Base-by-base conservation (phyloP, 805 yeast species). In the Spencermartinsiella europaea region DNA sequence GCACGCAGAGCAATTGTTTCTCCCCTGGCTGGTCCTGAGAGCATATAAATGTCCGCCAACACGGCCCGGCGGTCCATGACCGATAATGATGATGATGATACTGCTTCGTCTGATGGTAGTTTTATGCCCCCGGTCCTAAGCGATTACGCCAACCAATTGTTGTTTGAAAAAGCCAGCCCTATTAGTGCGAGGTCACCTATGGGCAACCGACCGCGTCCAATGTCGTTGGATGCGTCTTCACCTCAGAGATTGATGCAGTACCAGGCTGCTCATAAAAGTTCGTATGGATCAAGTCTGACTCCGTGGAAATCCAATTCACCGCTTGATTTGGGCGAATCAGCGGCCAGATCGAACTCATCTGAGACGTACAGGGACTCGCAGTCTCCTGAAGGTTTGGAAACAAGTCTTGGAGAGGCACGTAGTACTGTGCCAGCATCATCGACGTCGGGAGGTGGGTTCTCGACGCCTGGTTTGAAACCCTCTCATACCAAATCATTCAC, bases 61-160 rank as follows among this genome's bases (percentile, higher is more conserved):
- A n/a, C n/a, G n/a, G n/a, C n/a, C n/a, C 31, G 31, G 31, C 12
- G 10, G 31, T 25, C 31, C 31, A 25, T 12, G 10, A 25, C 31
- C 12, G 45, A 47, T 19, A 52, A 73, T 22, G 75, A 71, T 39
- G 71, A 68, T 42, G 72, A 67, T 42, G 49, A 60, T 1, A 43
- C 51, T 8, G 59, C 63, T 8, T 60, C 64, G 3, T 58, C 59
- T 8, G 82, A 77, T 49, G 73, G 69, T 50, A 73, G 76, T 34
- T 75, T 75, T 55, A 68, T 74, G 38, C 83, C 83, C 1, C 85
- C 85, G 2, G 78, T 77, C 12, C 66, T 79, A 49, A 78, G 83
- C 56, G 71, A 78, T 4, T 80, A 78, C 56, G 77, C 81, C 33
- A 67, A 76, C 17, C 82, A 80, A 21, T 62, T 79, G 20, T 62